phyloP scores from a whole-genome alignment of 805 yeast species.

The Candida adriatica region DNA sequence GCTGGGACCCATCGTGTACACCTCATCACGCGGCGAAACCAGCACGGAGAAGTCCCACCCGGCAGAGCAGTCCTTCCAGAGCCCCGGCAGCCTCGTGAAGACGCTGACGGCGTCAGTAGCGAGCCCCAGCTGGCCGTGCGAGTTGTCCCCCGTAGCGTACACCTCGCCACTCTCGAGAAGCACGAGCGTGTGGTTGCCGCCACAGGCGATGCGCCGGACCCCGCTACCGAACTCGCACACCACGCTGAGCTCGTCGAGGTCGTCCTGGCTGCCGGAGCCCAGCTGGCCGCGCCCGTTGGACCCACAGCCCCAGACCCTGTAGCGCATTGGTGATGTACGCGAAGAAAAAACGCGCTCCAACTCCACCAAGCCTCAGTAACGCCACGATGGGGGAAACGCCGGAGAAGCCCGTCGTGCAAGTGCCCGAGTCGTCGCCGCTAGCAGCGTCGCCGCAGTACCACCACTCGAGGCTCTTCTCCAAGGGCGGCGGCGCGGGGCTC shows the following conservation, averaged over 20 bases:
- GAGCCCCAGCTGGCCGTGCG: constrained; percentile 48
- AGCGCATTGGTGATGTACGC: constrained; percentile 4
- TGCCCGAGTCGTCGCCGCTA: constrained; percentile 44
- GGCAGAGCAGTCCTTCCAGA: constrained; percentile 47
- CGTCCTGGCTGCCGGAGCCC: constrained; percentile 53
- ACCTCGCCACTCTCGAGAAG: constrained; percentile 46
- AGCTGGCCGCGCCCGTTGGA: constrained; percentile 80
- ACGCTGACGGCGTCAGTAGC: constrained; percentile 6
- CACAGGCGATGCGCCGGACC: constrained; percentile 51
- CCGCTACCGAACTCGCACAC: constrained; percentile 8
- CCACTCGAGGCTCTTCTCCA: constrained; percentile 11
- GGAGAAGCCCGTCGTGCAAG: constrained; percentile 33
- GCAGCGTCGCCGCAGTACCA: constrained; percentile 13
- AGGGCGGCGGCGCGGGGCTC: constrained; percentile 17
- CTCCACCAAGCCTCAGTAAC: constrained; percentile 1
- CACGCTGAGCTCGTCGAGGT: constrained; percentile 27
- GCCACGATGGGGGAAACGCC: constrained; percentile 16
- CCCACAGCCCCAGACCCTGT: constrained; percentile 53
- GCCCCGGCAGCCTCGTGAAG: constrained; percentile 16
- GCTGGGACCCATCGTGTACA: constrained; percentile 46
- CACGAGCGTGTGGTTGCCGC: constrained; percentile 82
- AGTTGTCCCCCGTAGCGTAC: constrained; percentile 54
- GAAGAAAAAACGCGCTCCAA: too few species aligned
- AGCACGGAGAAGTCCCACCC: constrained; percentile 78
- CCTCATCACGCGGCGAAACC: constrained; percentile 30